Percentiles rank a stretch among this genome's conserved stretches.
These are phyloP conservation scores for Kernera saxatilis DNA, from an alignment of 345 rosid species.

Conservation along the genomic window DNA sequence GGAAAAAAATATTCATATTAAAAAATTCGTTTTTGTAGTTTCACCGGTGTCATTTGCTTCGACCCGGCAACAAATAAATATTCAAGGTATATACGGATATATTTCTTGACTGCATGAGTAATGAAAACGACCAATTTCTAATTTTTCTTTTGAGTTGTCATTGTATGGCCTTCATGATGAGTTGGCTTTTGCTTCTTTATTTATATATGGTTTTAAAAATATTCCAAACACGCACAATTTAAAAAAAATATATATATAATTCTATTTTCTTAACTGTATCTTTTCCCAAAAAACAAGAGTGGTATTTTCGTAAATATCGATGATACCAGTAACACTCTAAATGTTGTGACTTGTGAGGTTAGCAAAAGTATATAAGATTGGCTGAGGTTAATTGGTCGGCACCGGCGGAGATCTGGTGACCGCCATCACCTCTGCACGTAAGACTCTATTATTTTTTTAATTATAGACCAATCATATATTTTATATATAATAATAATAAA, in stretches of 20 bases:
- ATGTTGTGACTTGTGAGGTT: neutral
- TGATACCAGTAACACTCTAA: neutral
- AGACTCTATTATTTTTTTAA: neutral
- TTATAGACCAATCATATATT: neutral
- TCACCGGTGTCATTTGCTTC: neutral
- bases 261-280: too few relatives aligned
- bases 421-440: neutral
- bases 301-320: neutral
- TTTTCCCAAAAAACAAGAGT: too few relatives aligned
- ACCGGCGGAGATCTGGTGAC: slow-evolving; percentile 10
- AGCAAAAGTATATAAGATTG: slow-evolving; percentile 1
- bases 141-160: slow-evolving; percentile 20
- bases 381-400: slow-evolving; percentile 16
- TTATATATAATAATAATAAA: neutral
- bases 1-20: neutral
- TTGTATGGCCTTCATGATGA: slow-evolving; percentile 20
- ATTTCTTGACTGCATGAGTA: slow-evolving; percentile 10
- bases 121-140: slow-evolving; percentile 21
- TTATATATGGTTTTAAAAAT: too few relatives aligned
- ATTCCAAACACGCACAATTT: too few relatives aligned
- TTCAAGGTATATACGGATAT: neutral
- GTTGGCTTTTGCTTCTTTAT: slow-evolving; percentile 20
- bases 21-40: neutral
- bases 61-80: neutral
- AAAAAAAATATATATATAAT: too few relatives aligned